phyloP scores from a whole-genome alignment of 441 rosid genomes.

The Euphorbia schlechtendalii region DNA sequence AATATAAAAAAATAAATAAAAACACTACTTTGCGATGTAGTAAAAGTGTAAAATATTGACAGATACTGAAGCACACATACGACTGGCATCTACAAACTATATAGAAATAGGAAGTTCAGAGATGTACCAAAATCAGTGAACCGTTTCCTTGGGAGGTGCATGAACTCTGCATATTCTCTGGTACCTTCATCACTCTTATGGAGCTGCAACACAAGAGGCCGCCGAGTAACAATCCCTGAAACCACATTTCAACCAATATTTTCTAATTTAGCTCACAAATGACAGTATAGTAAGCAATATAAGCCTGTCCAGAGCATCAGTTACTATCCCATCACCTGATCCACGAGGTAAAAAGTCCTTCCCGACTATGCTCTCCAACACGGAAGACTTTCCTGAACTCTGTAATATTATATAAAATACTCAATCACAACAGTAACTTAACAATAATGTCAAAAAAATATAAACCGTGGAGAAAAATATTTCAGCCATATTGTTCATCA shows the following conservation, averaged over 20 bases:
- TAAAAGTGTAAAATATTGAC: background rate
- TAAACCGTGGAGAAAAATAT: background rate
- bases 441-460: background rate
- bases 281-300: background rate
- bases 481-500: background rate
- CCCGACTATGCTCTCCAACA: constrained; percentile 90
- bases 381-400: constrained; percentile 99
- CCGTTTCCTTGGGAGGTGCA: constrained; percentile 74
- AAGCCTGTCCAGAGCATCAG: background rate
- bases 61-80: background rate
- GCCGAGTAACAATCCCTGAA: constrained; percentile 87
- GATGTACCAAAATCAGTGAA: constrained; percentile 72
- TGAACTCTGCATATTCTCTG: constrained; percentile 93
- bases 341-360: no score
- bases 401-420: constrained; percentile 17
- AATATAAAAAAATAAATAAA: background rate
- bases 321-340: constrained; percentile 38
- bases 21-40: background rate
- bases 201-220: constrained; percentile 95
- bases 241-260: constrained; percentile 11
- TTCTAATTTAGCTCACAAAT: background rate
- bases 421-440: background rate
- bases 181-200: constrained; percentile 86
- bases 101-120: no score
- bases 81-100: no score